Evolutionary conservation across 2,329 filamentous ascomycete species (phyloP), one percentile per base, ranked within the genome.

Genomic region (Aspergillus fijiensis): DNA sequence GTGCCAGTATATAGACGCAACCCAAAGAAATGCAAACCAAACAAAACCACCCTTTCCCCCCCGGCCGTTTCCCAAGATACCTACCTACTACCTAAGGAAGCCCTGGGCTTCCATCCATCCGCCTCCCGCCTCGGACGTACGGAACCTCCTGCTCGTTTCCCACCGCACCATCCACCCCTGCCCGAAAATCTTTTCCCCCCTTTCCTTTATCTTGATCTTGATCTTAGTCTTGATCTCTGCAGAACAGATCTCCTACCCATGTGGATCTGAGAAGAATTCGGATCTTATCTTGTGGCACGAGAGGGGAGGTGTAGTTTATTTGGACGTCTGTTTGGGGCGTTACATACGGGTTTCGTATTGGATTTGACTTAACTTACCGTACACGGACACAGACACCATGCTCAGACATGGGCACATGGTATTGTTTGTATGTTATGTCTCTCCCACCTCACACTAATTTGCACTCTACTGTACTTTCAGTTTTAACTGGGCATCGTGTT

Each of bases 51-150:
- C 27, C 7, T 29, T 9, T 0, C 7, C 7, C 9, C 27, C 27
- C 27, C 42, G 35, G 51, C 51, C 51, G 35, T 25, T 29, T 39
- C 51, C 51, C 33, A 45, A n/a, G 23, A 23, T 23, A 23, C 3
- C 4, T 23, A 23, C 23, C 23, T 23, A 23, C 3, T 3, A 23
- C 21, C 21, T 21, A 23, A 23, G 23, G 4, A 23, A 23, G 23
- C 23, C 21, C 39, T 25, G 19, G 6, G 2, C 39, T 55, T 59
- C 60, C 60, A 59, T 57, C 51, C 53, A 56, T 48, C 61, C 55
- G 55, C 47, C 45, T 35, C 53, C 49, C 59, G 47, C 50, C 60
- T 66, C 66, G 65, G 65, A 61, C 65, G 63, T 65, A 62, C 64
- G 66, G 64, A 68, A 67, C 21, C 23, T 45, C 27, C 35, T 45